Conservation (phyloP, 805 yeast species). For the Barnettozyma vustinii region DNA sequence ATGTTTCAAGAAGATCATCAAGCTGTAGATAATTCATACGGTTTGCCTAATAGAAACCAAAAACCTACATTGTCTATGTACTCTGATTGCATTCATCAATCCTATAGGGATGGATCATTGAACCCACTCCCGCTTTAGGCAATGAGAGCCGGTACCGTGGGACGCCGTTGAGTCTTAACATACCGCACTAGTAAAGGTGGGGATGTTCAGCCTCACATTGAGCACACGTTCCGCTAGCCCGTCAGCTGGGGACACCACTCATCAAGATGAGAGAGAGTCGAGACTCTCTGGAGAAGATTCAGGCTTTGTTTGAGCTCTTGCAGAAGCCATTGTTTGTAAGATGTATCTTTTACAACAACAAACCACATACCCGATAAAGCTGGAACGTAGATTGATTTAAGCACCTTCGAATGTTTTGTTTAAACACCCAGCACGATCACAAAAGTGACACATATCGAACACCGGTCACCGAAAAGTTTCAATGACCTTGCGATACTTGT, state of each 20-base stretch:
- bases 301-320: too few relatives aligned
- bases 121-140: neutral
- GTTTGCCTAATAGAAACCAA: too few relatives aligned
- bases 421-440: neutral
- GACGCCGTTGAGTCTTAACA: neutral
- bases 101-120: too few relatives aligned
- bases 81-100: too few relatives aligned
- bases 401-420: too few relatives aligned
- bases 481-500: neutral
- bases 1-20: too few relatives aligned
- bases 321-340: too few relatives aligned
- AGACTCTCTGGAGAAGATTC: too few relatives aligned
- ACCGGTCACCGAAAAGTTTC: neutral
- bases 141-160: neutral
- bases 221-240: neutral
- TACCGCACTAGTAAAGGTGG: neutral
- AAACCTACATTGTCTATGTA: too few relatives aligned
- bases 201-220: neutral
- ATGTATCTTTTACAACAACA: neutral
- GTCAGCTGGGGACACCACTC: neutral
- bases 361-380: neutral
- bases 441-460: neutral
- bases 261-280: too few relatives aligned
- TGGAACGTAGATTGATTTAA: too few relatives aligned
- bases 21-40: too few relatives aligned